Percentiles rank a stretch among this genome's conserved stretches.
Evolutionary conservation across 2,329 filamentous ascomycete species (phyloP).

Genomic region (Lachnellula hyalina): DNA sequence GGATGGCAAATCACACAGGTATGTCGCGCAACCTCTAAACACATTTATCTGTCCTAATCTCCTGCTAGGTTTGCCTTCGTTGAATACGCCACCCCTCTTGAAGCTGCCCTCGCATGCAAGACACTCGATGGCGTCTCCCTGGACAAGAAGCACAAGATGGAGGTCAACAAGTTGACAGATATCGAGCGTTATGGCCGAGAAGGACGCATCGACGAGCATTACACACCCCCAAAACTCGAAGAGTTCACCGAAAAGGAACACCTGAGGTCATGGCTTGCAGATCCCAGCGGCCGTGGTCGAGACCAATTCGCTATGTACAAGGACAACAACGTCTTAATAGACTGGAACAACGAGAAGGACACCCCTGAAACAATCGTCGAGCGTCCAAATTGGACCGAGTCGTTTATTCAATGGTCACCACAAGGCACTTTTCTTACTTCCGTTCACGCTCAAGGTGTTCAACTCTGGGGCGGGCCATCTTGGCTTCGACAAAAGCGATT

Average conservation of each 20-base stretch:
- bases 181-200: constrained; percentile 95
- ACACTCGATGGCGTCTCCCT: constrained; percentile 80
- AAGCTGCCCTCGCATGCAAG: constrained; percentile 85
- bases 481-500: constrained; percentile 93
- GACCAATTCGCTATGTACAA: constrained; percentile 97
- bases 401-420: constrained; percentile 97
- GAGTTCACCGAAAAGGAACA: constrained; percentile 91
- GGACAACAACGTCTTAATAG: constrained; percentile 86
- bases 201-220: constrained; percentile 88
- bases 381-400: constrained; percentile 94
- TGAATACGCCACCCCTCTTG: constrained; percentile 85
- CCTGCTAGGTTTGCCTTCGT: constrained; percentile 82
- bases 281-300: constrained; percentile 70
- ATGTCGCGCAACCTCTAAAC: constrained; percentile 33
- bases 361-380: constrained; percentile 83
- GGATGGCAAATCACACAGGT: constrained; percentile 81
- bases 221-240: constrained; percentile 74
- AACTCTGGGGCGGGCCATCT: constrained; percentile 87
- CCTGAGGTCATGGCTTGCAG: constrained; percentile 85
- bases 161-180: constrained; percentile 97
- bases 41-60: constrained; percentile 14
- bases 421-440: constrained; percentile 91
- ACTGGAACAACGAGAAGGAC: constrained; percentile 98
- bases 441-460: constrained; percentile 91
- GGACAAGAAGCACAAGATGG: constrained; percentile 93